Percentiles rank a stretch among this genome's conserved stretches.
Conservation (phyloP, 1,139 yeast genomes). For the Yamadazyma mexicana region DNA sequence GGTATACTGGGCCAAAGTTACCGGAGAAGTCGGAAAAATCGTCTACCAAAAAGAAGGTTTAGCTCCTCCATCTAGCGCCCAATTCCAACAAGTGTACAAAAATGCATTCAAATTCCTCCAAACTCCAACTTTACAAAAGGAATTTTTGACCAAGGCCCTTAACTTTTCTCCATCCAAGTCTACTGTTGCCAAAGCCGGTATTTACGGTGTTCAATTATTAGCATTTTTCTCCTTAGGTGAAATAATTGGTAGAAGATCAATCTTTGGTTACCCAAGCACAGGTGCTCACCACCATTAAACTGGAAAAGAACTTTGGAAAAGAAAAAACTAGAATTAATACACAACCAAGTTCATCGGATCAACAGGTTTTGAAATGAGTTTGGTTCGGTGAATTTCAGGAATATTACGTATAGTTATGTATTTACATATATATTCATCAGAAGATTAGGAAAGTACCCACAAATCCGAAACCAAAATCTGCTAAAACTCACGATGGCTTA, state of each 20-base stretch:
- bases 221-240: slow-evolving; percentile 96
- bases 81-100: slow-evolving; percentile 77
- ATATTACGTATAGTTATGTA: neutral
- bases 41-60: slow-evolving; percentile 90
- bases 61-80: slow-evolving; percentile 83
- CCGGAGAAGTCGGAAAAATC: slow-evolving; percentile 84
- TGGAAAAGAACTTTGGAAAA: too few relatives aligned
- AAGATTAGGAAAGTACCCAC: neutral
- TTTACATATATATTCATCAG: slow-evolving; percentile 1
- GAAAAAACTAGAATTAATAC: too few relatives aligned
- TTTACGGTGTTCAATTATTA: slow-evolving; percentile 77
- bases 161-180: slow-evolving; percentile 56
- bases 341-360: too few relatives aligned
- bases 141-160: slow-evolving; percentile 38
- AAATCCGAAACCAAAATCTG: too few relatives aligned
- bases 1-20: slow-evolving; percentile 87
- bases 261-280: slow-evolving; percentile 76
- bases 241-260: slow-evolving; percentile 91
- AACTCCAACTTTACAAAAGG: slow-evolving; percentile 49
- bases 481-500: too few relatives aligned
- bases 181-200: slow-evolving; percentile 65
- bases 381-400: neutral
- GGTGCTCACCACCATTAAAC: slow-evolving; percentile 27
- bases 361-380: too few relatives aligned
- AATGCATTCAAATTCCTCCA: slow-evolving; percentile 38